Evolutionary conservation across 805 yeast genomes (phyloP).

Genomic region (Lipomyces sp.): DNA sequence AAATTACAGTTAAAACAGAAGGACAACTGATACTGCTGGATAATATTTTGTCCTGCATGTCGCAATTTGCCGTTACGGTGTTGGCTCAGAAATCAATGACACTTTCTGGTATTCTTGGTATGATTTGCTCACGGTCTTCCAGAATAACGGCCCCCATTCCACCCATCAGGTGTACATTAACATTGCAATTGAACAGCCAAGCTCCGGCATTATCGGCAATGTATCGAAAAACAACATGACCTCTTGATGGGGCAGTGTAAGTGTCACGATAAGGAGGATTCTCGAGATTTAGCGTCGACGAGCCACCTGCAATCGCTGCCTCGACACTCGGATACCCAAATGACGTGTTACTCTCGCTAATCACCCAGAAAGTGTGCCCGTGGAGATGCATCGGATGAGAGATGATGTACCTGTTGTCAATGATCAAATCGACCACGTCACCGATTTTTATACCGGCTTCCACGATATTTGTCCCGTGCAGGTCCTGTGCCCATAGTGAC

Average conservation of each 20-base stretch:
- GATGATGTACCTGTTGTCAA: constrained; percentile 79
- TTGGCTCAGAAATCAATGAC: neutral
- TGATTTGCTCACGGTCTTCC: constrained; percentile 11
- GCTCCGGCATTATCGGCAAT: constrained; percentile 87
- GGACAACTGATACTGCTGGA: too few species aligned
- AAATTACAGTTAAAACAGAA: too few species aligned
- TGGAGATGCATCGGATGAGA: constrained; percentile 80
- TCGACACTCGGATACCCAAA: constrained; percentile 52
- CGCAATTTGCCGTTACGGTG: too few species aligned
- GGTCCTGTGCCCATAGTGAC: constrained; percentile 2
- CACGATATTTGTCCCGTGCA: neutral
- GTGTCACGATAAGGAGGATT: constrained; percentile 15
- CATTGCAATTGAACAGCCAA: constrained; percentile 85
- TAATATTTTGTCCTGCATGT: too few species aligned
- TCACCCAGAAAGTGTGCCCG: constrained; percentile 70
- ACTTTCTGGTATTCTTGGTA: neutral
- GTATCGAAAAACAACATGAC: constrained; percentile 53
- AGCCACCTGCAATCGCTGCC: constrained; percentile 42
- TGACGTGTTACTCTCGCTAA: constrained; percentile 47
- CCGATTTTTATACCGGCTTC: constrained; percentile 14
- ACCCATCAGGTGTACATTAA: constrained; percentile 11
- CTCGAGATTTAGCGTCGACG: neutral
- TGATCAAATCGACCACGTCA: constrained; percentile 66
- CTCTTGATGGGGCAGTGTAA: constrained; percentile 2
- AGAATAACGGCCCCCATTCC: constrained; percentile 16